Evolutionary conservation across 2,329 filamentous ascomycete genomes (phyloP), one percentile per base, ranked within the genome.

Genomic region (Dothistroma septosporum): DNA sequence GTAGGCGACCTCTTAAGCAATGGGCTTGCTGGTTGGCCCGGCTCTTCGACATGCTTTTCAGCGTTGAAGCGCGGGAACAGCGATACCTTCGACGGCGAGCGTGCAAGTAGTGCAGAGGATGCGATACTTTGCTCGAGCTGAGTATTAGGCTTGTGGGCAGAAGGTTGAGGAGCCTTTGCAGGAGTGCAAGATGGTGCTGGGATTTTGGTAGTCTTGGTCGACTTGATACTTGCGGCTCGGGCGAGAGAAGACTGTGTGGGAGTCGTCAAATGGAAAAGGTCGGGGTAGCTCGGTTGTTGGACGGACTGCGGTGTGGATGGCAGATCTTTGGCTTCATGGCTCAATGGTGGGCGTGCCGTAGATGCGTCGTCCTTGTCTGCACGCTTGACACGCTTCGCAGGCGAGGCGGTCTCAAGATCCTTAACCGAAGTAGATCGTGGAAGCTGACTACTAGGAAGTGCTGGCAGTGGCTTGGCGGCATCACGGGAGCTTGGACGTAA

Each of bases 161-260:
- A 58, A n/a, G 28, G 47, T 9, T 61, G 49, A 52, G 60, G 49
- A 4, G 61, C 48, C 55, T 70, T 69, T 4, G 66, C 64, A 21
- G 68, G 65, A 10, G 69, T 65, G 65, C 68, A 61, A 16, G 44
- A 49, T 14, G 65, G 68, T n/a, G 61, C 69, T 2, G 70, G 70
- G 24, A 74, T 73, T 63, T 71, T 73, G 32, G 62, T 61, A 11
- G 60, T 73, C 69, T 79, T 79, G 24, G 69, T 62, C 9, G 73
- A 70, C 67, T 81, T 83, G 49, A 83, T 76, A 66, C 80, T 85
- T 58, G 81, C 76, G 52, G 82, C 77, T 48, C 87, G 86, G 35
- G 86, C 84, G 55, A 90, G 74, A 0, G 89, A 91, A 8, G 90
- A 80, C 73, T 91, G 91, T 9, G 90, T 94, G 0, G 92, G 91